These are phyloP conservation scores for Gracilaria gracilis DNA, from an alignment of 23 red algal species.

Conservation along the genomic window DNA sequence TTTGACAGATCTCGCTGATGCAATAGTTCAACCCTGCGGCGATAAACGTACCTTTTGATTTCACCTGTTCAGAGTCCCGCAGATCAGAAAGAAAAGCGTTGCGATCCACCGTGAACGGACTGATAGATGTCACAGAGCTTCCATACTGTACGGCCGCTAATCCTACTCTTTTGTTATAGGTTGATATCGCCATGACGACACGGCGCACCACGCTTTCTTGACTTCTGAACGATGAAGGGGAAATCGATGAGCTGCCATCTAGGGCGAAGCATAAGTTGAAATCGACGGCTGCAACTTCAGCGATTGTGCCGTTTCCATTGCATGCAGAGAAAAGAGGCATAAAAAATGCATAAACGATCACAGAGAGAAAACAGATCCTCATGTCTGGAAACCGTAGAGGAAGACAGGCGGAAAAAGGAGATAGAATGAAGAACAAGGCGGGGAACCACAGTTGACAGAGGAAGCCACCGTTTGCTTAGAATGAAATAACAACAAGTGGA, in stretches of 20 bases:
- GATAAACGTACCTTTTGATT: neutral
- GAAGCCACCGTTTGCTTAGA: neutral
- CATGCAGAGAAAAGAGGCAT: neutral
- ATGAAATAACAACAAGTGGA: neutral
- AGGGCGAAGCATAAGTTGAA: constrained; percentile 27
- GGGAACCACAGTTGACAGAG: neutral
- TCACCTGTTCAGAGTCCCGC: neutral
- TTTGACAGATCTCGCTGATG: neutral
- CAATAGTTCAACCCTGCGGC: constrained; percentile 17
- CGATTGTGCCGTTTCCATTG: neutral
- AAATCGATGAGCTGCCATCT: constrained; percentile 26
- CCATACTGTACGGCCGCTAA: constrained; percentile 22
- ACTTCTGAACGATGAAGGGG: neutral
- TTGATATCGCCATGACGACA: neutral
- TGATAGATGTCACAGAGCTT: constrained; percentile 11
- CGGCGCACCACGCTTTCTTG: constrained; percentile 4
- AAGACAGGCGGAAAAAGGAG: neutral
- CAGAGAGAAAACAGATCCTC: neutral
- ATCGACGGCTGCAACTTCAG: neutral
- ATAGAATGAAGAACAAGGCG: neutral
- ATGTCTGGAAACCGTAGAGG: neutral
- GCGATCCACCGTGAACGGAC: constrained; percentile 3
- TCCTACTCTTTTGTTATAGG: neutral
- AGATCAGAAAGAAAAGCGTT: neutral
- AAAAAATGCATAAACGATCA: neutral